phyloP scores from a whole-genome alignment of 441 rosid species.

The Adansonia grandidieri region DNA sequence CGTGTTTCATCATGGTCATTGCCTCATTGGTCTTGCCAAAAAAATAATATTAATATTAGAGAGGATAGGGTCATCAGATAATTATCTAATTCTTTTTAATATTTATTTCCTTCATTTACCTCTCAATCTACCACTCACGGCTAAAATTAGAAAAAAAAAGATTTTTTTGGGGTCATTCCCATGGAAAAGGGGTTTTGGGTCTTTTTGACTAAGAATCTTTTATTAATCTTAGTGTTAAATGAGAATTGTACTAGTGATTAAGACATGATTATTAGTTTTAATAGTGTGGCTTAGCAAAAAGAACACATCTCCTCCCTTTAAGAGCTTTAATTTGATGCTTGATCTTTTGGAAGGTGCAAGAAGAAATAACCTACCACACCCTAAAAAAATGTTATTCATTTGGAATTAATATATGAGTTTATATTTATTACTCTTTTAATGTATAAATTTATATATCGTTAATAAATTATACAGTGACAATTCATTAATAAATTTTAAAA shows the following conservation, averaged over 20 bases:
- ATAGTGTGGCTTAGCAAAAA: slow-evolving; percentile 2
- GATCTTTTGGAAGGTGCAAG: slow-evolving; percentile 36
- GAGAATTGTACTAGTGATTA: neutral
- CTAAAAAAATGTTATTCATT: slow-evolving; percentile 11
- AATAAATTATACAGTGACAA: no score
- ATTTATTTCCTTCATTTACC: neutral
- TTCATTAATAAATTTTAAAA: no score
- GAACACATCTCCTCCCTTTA: neutral
- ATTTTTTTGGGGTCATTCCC: neutral
- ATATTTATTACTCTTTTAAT: no score
- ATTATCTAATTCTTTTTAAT: neutral
- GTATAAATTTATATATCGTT: no score
- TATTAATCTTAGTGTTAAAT: neutral
- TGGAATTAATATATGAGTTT: slow-evolving; percentile 15
- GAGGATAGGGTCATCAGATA: neutral
- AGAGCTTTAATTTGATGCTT: neutral
- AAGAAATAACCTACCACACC: slow-evolving; percentile 36
- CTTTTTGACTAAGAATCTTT: slow-evolving; percentile 21
- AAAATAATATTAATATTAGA: neutral
- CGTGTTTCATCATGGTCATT: slow-evolving; percentile 29
- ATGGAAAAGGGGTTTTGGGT: neutral
- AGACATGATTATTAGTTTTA: neutral
- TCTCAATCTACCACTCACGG: neutral
- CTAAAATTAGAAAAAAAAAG: neutral
- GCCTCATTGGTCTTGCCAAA: neutral